Base-by-base conservation (phyloP, 805 yeast species). In the Suhomyces sp. region DNA sequence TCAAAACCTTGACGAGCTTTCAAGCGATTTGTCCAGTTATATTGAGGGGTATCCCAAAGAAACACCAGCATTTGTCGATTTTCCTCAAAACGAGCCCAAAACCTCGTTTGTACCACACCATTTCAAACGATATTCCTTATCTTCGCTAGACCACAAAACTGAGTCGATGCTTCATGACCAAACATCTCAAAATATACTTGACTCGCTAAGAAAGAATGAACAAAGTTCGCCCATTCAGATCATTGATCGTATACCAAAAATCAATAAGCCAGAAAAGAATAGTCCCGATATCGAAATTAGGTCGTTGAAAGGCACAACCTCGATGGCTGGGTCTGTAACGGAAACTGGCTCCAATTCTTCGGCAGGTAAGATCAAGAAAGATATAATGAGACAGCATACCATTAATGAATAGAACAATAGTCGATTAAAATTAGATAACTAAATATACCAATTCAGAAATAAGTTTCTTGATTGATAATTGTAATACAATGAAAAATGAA, bases 1-100 rank as follows among this genome's bases (percentile, higher is more conserved):
- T 40, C 67, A 66, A 24, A 57, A 59, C 44, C 57, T 68, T 40
- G 73, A 69, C 6, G 67, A 64, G 33, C 51, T 69, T 21, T 61
- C 68, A 3, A 58, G 64, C 44, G 67, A 66, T 44, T 46, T 67
- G 10, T 61, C 69, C 2, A 53, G 58, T 2, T 65, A 43, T 31
- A 20, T 51, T 39, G 57, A 51, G 20, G 31, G 24, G 10, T 4
- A 25, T n/a, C 41, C 47, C 7, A 21, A 22, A n/a, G 37, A 46
- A 24, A 21, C 6, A 12, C 47, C 31, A 22, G 4, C 6, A 22
- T 22, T 22, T 22, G 24, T 7, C 24, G 24, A 22, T 6, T 6
- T 22, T 6, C 24, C 24, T 7, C 24, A 22, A 22, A 6, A n/a
- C 46, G 27, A 44, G 12, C 39, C 19, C 19, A 37, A 37, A 6